Evolutionary conservation across 1,284 basidiomycete genomes (phyloP).

Genomic region (Tylopilus sp.): DNA sequence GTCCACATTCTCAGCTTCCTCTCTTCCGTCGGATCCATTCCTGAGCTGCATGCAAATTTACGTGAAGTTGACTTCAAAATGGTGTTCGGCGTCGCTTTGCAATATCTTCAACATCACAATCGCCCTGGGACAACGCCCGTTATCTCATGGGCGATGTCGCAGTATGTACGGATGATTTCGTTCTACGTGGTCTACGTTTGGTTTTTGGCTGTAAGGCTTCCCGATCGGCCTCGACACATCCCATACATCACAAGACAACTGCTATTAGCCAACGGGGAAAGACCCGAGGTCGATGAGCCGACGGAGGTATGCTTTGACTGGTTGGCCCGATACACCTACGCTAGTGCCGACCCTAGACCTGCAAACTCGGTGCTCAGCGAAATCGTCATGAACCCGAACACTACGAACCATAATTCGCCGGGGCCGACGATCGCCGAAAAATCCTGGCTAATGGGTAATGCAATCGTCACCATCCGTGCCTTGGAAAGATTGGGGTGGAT

Average conservation of each 20-base stretch:
- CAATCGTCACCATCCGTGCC: conserved; percentile 80
- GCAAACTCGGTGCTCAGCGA: conserved; percentile 78
- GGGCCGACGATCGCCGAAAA: conserved; percentile 55
- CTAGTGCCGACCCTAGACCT: conserved; percentile 89
- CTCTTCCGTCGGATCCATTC: conserved; percentile 80
- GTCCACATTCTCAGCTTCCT: conserved; percentile 96
- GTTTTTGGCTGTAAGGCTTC: conserved; percentile 90
- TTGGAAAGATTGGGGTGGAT: conserved; percentile 84
- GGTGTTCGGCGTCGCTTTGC: conserved; percentile 92
- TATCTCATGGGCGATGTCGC: conserved; percentile 85
- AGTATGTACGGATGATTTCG: conserved; percentile 92
- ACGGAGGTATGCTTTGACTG: conserved; percentile 99
- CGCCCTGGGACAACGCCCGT: conserved; percentile 57
- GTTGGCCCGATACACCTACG: conserved; percentile 93
- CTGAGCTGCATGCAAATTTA: conserved; percentile 84
- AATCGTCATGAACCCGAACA: conserved; percentile 55
- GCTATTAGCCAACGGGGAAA: conserved; percentile 82
- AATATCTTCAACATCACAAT: conserved; percentile 93
- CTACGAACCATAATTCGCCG: conserved; percentile 26
- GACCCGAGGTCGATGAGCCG: conserved; percentile 76
- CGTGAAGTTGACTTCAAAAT: conserved; percentile 91
- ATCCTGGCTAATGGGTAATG: conserved; percentile 86
- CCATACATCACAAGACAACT: conserved; percentile 87
- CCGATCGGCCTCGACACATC: conserved; percentile 81
- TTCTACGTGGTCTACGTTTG: conserved; percentile 94